These are phyloP conservation scores for Rhizophlyctis rosea DNA, from an alignment of 192 early-diverging fungal species.

Conservation along the genomic window DNA sequence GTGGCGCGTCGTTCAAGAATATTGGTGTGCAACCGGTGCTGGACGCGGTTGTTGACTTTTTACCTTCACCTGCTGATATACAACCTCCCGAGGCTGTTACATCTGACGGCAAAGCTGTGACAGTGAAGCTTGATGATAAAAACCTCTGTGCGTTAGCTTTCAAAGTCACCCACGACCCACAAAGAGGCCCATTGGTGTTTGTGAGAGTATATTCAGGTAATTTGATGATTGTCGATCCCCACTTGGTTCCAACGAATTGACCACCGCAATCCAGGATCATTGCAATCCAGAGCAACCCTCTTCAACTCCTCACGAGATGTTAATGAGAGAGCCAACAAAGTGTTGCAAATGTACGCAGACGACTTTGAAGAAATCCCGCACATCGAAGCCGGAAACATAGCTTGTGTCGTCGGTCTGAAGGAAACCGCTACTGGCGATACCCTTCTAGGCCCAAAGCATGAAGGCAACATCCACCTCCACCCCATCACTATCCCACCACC, in stretches of 20 bases:
- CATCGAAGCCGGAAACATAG: constrained; percentile 78
- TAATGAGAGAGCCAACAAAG: constrained; percentile 77
- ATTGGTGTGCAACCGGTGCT: constrained; percentile 91
- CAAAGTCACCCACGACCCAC: constrained; percentile 83
- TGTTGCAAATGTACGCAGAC: constrained; percentile 91
- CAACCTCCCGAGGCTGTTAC: constrained; percentile 54
- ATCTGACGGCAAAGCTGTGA: constrained; percentile 32
- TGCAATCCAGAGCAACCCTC: constrained; percentile 69
- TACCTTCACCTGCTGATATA: constrained; percentile 76
- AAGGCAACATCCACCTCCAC: constrained; percentile 68
- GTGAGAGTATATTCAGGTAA: constrained; percentile 83
- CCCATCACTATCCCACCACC: constrained; percentile 80
- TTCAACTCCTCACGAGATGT: constrained; percentile 46
- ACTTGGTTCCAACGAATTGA: constrained; percentile 19
- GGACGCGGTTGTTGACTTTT: constrained; percentile 81
- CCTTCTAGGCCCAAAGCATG: too few relatives aligned
- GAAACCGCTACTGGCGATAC: constrained; percentile 86
- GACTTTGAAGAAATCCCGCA: constrained; percentile 76
- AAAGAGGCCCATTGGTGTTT: constrained; percentile 87
- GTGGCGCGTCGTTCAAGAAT: constrained; percentile 84
- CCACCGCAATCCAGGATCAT: constrained; percentile 35
- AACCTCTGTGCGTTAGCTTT: constrained; percentile 81
- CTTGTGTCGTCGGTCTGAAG: constrained; percentile 79
- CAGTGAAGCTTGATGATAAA: constrained; percentile 19
- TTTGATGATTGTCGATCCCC: constrained; percentile 11